Base-by-base conservation (phyloP, 2,329 filamentous ascomycete genomes). In the Fusarium algeriense region DNA sequence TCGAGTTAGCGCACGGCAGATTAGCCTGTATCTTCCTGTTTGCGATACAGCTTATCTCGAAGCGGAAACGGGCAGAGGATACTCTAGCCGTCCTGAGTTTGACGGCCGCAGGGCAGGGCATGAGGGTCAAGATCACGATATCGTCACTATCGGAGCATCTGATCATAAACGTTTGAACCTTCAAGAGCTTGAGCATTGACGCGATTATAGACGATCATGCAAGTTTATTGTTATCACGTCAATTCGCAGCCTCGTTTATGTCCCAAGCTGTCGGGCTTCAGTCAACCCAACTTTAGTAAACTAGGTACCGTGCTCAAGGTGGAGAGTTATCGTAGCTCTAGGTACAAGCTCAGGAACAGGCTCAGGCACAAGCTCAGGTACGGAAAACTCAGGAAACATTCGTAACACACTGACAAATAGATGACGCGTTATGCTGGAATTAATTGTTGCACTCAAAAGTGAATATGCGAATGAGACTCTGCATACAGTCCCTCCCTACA, bases 31-130 rank as follows among this genome's bases (percentile, higher is more conserved):
- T 50, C 69, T 57, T 70, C 70, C 61, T 57, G 55, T 57, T 64
- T 67, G 49, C 70, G 66, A 72, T 62, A 63, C 66, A 61, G 40
- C 59, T 48, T 64, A 45, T 64, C 70, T 76, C 58, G 52, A 73
- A 75, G 54, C 48, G 70, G 74, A 67, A 76, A 56, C 54, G 60
- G 53, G 44, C 48, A 59, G 66, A 63, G 41, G 57, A 49, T 23
- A 43, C 55, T 68, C 62, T 68, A 52, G 64, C 66, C 67, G 59
- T 75, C 73, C 73, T 76, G 73, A 73, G 65, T 63, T 70, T 73
- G 62, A 64, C 74, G 74, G 74, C 71, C 74, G 74, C 71, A 76
- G 60, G 65, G 62, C 64, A 64, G 34, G 56, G 61, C 64, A 71
- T 53, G 43, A 44, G 34, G 30, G 32, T 49, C 55, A 60, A 28